A percentile compares a stretch with the other conserved stretches of the same genome.
These are phyloP conservation scores for Seiridium cupressi DNA, from an alignment of 2,329 filamentous ascomycete genomes.

Conservation along the genomic window DNA sequence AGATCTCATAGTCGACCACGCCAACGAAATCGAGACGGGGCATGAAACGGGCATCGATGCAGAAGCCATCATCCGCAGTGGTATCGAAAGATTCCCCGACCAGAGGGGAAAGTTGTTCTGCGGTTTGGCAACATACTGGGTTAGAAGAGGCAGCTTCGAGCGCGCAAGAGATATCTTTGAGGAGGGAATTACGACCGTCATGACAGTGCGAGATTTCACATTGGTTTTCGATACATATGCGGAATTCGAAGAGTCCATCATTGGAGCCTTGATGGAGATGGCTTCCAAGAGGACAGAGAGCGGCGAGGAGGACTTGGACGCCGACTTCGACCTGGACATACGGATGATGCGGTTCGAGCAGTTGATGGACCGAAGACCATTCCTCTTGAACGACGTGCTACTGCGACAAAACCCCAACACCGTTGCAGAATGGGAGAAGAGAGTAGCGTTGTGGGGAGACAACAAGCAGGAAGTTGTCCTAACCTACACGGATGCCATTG, in stretches of 20 bases:
- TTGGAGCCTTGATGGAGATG: constrained; percentile 85
- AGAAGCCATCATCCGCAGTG: constrained; percentile 88
- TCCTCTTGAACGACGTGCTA: constrained; percentile 93
- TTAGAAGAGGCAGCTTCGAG: constrained; percentile 88
- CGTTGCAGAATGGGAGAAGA: constrained; percentile 95
- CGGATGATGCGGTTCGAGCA: constrained; percentile 98
- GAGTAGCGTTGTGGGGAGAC: constrained; percentile 91
- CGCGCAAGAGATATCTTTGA: constrained; percentile 91
- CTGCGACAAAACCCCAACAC: constrained; percentile 95
- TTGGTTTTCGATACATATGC: constrained; percentile 95
- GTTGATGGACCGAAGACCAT: constrained; percentile 93
- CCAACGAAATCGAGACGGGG: constrained; percentile 78
- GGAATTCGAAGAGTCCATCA: constrained; percentile 96
- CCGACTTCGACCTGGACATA: constrained; percentile 92
- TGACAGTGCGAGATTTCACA: constrained; percentile 97
- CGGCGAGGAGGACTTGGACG: constrained; percentile 73
- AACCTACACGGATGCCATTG: constrained; percentile 93
- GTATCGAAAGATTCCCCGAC: constrained; percentile 86
- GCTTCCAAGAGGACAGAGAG: constrained; percentile 79
- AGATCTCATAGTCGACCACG: constrained; percentile 87
- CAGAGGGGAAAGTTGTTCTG: constrained; percentile 95
- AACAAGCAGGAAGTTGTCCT: constrained; percentile 90
- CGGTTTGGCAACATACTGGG: constrained; percentile 94
- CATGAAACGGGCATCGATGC: constrained; percentile 84
- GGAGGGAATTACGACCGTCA: constrained; percentile 94